Evolutionary conservation across 2,329 filamentous ascomycete genomes (phyloP), one percentile per base, ranked within the genome.

Genomic region (Diatrype stigma): DNA sequence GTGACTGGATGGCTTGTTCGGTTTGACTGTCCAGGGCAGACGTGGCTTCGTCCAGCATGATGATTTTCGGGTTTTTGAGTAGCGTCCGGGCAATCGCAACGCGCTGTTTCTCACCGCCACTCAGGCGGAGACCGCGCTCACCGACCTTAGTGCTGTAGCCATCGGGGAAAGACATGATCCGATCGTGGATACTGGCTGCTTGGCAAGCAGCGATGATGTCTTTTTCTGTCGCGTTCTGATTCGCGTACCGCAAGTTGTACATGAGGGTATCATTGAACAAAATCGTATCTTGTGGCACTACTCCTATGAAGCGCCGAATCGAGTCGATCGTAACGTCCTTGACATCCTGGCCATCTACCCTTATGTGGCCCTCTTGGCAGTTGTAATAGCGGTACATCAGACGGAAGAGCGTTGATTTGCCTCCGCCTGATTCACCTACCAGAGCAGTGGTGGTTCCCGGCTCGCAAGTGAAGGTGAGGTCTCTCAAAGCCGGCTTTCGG

Each of bases 311-410:
- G 53, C 82, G 81, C 59, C 94, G 85, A 50, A 99, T 78, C n/a
- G 91, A 96, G 70, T 96, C 90, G 61, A 97, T 96, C 1, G 90
- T 96, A 52, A 96, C 74, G 58, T 91, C 85, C 67, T 89, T 84
- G 46, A 96, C 89, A 65, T 96, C 84, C 53, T 85, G 81, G 7
- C 87, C 90, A 65, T 97, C 94, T 49, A 99, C 77, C 63, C 87
- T 82, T 51, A 97, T 96, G 63, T 78, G 84, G 34, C 94, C 94
- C 47, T 84, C 80, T 48, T 85, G 78, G 49, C 86, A 83, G 65
- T 96, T 95, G 75, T 97, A 99, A 71, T 96, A 99, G 17, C 94
- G 88, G 77, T 96, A 97, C 67, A 99, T 85, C 46, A 97, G 81
- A 47, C 94, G 87, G 76, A 99, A 96, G 23, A 99, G 82, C 0